These are phyloP conservation scores for Clitopilus passeckerianus DNA, from an alignment of 768 basidiomycete genomes.

Conservation along the genomic window DNA sequence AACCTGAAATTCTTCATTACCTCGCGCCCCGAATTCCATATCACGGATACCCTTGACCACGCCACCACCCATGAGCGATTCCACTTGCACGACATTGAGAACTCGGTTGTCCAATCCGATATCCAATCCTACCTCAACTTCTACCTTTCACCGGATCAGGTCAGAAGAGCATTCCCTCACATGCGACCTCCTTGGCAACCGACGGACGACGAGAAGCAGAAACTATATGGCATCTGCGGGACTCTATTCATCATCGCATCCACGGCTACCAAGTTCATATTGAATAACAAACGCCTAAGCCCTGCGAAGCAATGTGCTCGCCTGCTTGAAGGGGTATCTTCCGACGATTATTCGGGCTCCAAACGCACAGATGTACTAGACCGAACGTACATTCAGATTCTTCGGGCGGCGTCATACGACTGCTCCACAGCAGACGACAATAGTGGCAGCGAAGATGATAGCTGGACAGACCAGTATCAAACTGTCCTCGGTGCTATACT, in stretches of 20 bases:
- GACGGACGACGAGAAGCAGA: neutral
- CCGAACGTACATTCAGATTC: neutral
- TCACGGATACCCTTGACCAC: neutral
- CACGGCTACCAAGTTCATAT: neutral
- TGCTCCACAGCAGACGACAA: neutral
- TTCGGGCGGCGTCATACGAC: neutral
- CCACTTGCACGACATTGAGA: conserved; percentile 1
- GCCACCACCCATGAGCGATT: neutral
- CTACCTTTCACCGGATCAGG: neutral
- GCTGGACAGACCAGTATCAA: neutral
- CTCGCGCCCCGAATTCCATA: neutral
- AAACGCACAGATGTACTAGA: neutral
- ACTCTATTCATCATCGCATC: neutral
- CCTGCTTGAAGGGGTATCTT: neutral
- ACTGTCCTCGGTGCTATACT: neutral
- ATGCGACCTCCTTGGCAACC: neutral
- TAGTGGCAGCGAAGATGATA: neutral
- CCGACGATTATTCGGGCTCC: neutral
- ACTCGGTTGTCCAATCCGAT: neutral
- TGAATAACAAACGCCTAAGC: neutral
- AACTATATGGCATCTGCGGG: neutral
- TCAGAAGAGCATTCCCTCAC: neutral
- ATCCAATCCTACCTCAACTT: neutral
- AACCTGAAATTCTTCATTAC: neutral
- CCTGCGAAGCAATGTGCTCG: neutral